Evolutionary conservation across 768 basidiomycete genomes (phyloP).

Genomic region (Leccinum barrowsii): DNA sequence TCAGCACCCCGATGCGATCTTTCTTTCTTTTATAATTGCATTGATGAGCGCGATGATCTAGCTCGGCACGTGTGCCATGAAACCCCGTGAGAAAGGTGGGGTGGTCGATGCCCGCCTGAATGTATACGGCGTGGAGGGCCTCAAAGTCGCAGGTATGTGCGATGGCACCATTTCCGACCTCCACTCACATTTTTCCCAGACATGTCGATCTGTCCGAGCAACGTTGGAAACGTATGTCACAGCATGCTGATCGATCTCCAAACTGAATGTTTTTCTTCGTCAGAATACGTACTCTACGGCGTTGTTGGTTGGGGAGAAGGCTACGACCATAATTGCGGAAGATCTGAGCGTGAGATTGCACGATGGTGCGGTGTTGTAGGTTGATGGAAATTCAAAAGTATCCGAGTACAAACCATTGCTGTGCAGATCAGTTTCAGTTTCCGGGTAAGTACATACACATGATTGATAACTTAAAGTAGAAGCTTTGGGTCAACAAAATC

Average conservation of each 20-base stretch:
- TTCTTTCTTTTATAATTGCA: too few relatives aligned
- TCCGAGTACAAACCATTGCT: too few relatives aligned
- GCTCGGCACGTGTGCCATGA: slow-evolving; percentile 62
- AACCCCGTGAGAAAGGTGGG: slow-evolving; percentile 20
- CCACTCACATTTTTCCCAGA: neutral
- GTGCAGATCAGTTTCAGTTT: too few relatives aligned
- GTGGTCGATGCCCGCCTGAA: slow-evolving; percentile 14
- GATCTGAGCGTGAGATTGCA: neutral
- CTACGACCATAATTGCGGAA: neutral
- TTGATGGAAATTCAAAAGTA: too few relatives aligned
- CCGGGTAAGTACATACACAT: slow-evolving; percentile 23
- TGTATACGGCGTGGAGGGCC: slow-evolving; percentile 11
- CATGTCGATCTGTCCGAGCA: slow-evolving; percentile 7
- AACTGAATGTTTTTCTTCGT: neutral
- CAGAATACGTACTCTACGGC: neutral
- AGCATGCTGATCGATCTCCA: neutral
- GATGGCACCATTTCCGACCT: neutral
- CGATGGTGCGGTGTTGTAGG: neutral
- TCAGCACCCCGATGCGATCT: neutral
- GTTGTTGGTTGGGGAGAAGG: neutral
- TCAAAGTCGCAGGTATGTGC: slow-evolving; percentile 17
- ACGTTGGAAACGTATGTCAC: slow-evolving; percentile 6
- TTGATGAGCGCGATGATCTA: neutral
- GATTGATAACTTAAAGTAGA: too few relatives aligned
- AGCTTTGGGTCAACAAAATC: too few relatives aligned